These are phyloP conservation scores for Theobroma grandiflorum DNA, from an alignment of 441 rosid genomes.

Conservation along the genomic window DNA sequence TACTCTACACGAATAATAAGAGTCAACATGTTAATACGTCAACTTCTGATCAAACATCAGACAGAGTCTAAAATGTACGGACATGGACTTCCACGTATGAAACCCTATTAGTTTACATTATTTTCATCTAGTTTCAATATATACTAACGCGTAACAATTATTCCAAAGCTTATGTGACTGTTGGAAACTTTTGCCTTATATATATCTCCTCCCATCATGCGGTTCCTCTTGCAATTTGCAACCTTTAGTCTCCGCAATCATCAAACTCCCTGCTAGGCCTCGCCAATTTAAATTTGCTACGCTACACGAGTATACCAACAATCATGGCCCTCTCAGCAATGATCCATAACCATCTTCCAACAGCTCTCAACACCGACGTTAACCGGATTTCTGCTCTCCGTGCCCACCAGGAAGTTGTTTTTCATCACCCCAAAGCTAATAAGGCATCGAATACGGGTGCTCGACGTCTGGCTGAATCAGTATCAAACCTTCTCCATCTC, in stretches of 20 bases:
- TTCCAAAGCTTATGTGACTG: background rate
- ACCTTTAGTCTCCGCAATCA: no score
- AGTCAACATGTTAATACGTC: background rate
- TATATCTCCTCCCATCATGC: background rate
- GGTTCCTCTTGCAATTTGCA: no score
- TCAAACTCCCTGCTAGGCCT: background rate
- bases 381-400: background rate
- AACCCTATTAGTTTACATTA: background rate
- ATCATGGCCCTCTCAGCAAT: constrained; percentile 30
- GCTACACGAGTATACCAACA: background rate
- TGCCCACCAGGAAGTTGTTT: constrained; percentile 15
- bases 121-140: background rate
- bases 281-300: background rate
- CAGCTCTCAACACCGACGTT: background rate
- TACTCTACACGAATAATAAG: no score
- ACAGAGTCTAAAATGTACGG: background rate
- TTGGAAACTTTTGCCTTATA: background rate
- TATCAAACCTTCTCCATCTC: constrained; percentile 33
- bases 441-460: constrained; percentile 10
- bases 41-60: background rate
- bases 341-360: constrained; percentile 17
- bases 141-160: background rate
- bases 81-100: background rate
- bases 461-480: constrained; percentile 13
- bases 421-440: constrained; percentile 21